A percentile compares a stretch with the other conserved stretches of the same genome.
Conservation (phyloP, 306 rosid genomes). For the Dryas drummondii region DNA sequence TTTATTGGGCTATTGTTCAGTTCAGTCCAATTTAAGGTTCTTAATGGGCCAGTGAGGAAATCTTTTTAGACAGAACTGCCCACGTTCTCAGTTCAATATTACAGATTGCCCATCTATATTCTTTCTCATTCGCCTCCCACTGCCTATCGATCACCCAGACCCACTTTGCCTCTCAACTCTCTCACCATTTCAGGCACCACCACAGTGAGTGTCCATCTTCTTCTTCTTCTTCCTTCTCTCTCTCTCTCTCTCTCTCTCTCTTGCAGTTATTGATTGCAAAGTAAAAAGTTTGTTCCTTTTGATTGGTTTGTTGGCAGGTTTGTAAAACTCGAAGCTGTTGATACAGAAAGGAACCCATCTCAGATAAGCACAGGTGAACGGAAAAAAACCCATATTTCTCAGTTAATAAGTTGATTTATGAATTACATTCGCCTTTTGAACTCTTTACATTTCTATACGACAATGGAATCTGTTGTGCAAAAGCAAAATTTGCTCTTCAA, state of each 20-base stretch:
- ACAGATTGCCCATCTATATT: not conserved
- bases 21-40: too few species aligned
- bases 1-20: too few species aligned
- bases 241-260: too few species aligned
- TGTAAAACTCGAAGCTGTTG: not conserved
- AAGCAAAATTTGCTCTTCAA: not conserved
- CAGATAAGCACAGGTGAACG: not conserved
- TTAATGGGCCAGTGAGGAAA: too few species aligned
- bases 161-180: not conserved
- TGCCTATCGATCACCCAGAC: not conserved
- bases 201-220: slow-evolving; percentile 1
- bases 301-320: not conserved
- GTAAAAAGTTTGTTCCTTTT: not conserved
- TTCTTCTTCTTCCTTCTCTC: not conserved
- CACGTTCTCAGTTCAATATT: not conserved
- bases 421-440: not conserved
- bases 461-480: not conserved
- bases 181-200: not conserved
- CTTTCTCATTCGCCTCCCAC: not conserved
- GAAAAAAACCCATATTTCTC: not conserved
- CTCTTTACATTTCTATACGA: not conserved
- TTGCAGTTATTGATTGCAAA: not conserved
- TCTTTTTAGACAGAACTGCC: not conserved
- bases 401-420: not conserved
- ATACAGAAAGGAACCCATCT: not conserved